Conservation (phyloP, 1,139 yeast genomes). For the Hansenula lynferdii region DNA sequence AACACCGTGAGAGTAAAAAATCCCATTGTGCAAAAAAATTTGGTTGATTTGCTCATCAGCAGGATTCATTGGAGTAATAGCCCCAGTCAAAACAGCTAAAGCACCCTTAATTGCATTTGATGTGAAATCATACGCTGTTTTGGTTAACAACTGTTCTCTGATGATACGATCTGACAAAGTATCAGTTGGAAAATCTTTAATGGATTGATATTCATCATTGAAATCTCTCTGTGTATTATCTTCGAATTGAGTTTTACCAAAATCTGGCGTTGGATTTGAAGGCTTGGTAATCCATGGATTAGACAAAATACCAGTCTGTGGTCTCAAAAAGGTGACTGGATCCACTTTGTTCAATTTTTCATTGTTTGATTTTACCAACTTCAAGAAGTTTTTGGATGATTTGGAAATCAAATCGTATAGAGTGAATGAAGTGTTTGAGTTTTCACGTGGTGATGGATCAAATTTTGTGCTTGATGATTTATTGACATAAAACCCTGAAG, state of each 20-base stretch:
- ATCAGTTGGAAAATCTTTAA: conserved; percentile 61
- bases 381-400: conserved; percentile 31
- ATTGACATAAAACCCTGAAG: conserved; percentile 75
- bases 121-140: conserved; percentile 75
- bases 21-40: conserved; percentile 75
- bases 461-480: conserved; percentile 62
- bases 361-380: conserved; percentile 33
- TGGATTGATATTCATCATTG: conserved; percentile 86
- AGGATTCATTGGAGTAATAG: conserved; percentile 76
- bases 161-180: conserved; percentile 63
- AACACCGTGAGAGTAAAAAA: conserved; percentile 77
- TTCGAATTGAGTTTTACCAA: conserved; percentile 59
- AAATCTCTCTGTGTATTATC: conserved; percentile 65
- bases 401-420: conserved; percentile 27
- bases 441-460: conserved; percentile 52
- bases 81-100: conserved; percentile 67
- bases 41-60: conserved; percentile 52
- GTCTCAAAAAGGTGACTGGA: conserved; percentile 52
- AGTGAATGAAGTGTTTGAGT: conserved; percentile 28
- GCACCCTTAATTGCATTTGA: conserved; percentile 78
- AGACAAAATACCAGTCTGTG: conserved; percentile 55
- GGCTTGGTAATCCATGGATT: conserved; percentile 64
- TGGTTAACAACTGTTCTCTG: conserved; percentile 71
- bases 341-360: conserved; percentile 41
- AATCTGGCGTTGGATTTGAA: conserved; percentile 42